Evolutionary conservation across 257 asterid genomes (phyloP).

Genomic region (Capsicum pubescens): DNA sequence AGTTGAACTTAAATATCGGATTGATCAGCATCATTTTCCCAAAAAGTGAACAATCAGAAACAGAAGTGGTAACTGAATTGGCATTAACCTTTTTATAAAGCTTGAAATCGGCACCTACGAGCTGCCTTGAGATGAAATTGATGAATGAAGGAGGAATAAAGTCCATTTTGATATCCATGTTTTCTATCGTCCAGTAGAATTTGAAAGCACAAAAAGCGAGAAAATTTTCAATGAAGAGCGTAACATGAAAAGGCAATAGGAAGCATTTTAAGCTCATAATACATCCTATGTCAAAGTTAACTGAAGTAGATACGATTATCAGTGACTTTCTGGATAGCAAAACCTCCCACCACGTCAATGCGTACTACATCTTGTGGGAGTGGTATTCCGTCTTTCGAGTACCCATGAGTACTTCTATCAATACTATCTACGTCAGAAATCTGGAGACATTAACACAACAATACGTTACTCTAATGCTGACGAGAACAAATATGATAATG

Average conservation of each 20-base stretch:
- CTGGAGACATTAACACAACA: slow-evolving; percentile 51
- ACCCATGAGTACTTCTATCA: slow-evolving; percentile 70
- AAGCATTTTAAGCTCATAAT: no score
- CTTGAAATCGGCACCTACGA: slow-evolving; percentile 89
- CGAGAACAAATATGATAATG: no score
- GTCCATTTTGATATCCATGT: slow-evolving; percentile 84
- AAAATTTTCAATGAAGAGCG: no score
- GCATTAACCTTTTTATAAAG: slow-evolving; percentile 98
- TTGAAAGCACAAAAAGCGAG: no score
- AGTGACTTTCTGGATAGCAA: slow-evolving; percentile 77
- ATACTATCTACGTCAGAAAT: slow-evolving; percentile 69
- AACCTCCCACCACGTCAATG: slow-evolving; percentile 85
- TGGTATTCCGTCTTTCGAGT: slow-evolving; percentile 70
- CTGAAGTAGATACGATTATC: no score
- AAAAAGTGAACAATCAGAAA: no score
- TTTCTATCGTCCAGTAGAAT: slow-evolving; percentile 80
- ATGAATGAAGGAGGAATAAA: slow-evolving; percentile 79
- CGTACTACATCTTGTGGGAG: slow-evolving; percentile 73
- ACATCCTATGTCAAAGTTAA: no score
- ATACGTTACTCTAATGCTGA: no score
- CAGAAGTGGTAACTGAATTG: no score
- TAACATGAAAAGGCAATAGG: no score
- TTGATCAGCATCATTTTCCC: no score
- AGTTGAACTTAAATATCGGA: no score
- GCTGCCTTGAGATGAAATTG: slow-evolving; percentile 90